Evolutionary conservation across 2,329 filamentous ascomycete species (phyloP).

Genomic region (Cladophialophora chaetospira): DNA sequence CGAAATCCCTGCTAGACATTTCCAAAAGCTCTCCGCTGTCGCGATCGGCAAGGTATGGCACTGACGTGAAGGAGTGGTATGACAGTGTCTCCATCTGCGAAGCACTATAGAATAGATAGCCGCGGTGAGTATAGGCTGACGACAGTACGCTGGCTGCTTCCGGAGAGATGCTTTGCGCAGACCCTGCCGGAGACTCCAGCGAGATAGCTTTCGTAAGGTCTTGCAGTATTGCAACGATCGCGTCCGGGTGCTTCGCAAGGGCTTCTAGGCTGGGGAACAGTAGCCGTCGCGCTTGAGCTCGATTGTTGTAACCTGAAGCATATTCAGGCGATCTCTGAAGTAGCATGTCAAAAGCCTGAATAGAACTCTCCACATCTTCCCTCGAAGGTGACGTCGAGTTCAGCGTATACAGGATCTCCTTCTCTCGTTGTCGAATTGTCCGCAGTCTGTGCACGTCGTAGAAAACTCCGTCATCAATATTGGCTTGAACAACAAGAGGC

Average conservation of each 20-base stretch:
- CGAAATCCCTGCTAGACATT: conserved; percentile 58
- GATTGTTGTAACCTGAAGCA: conserved; percentile 58
- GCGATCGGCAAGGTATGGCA: conserved; percentile 30
- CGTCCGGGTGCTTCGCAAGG: conserved; percentile 16
- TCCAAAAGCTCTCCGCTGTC: conserved; percentile 53
- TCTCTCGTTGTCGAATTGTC: no score
- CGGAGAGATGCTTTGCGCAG: conserved; percentile 46
- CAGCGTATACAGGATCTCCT: no score
- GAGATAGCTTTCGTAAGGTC: conserved; percentile 50
- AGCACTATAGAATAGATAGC: conserved; percentile 47
- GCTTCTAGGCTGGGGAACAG: conserved; percentile 38
- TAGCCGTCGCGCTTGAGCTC: conserved; percentile 53
- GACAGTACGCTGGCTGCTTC: conserved; percentile 54
- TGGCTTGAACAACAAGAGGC: no score
- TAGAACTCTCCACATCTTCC: conserved; percentile 37
- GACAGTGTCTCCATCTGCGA: conserved; percentile 33
- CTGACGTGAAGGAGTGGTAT: conserved; percentile 31
- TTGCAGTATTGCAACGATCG: conserved; percentile 35
- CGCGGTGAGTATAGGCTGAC: conserved; percentile 59
- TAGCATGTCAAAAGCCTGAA: conserved; percentile 46
- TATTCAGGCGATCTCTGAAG: conserved; percentile 50
- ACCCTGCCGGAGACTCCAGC: conserved; percentile 45
- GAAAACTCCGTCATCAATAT: no score
- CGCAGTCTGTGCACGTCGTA: no score
- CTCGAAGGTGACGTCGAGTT: conserved; percentile 28